Conservation (phyloP, 345 rosid genomes). For the Dovyalis caffra region DNA sequence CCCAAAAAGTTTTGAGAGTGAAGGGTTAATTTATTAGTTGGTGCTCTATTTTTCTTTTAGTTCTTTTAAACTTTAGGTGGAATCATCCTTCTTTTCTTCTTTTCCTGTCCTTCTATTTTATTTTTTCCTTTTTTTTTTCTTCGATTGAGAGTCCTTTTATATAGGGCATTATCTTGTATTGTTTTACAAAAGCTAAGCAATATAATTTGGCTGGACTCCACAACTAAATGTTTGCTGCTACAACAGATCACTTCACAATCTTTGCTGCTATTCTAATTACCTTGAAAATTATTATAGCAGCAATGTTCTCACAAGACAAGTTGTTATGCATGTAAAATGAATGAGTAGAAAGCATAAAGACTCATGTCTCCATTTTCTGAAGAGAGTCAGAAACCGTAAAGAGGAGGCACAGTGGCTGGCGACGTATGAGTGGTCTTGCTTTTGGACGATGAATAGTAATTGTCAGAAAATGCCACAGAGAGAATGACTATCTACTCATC, state of each 20-base stretch:
- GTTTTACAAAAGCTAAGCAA: neutral
- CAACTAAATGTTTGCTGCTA: neutral
- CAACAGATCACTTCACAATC: neutral
- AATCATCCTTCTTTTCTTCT: neutral
- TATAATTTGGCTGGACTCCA: no score
- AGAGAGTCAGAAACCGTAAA: conserved; percentile 1
- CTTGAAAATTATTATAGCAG: neutral
- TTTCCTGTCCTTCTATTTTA: neutral
- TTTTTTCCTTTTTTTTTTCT: no score
- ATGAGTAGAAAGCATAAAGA: neutral
- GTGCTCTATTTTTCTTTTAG: neutral
- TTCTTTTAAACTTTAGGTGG: neutral
- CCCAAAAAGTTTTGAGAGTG: neutral
- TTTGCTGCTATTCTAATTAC: neutral
- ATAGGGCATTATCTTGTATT: neutral
- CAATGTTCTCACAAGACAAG: neutral
- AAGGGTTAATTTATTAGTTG: neutral
- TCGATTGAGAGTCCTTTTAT: neutral
- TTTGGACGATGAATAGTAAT: neutral
- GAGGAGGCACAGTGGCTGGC: neutral
- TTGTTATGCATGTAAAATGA: neutral
- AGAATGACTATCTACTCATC: conserved; percentile 45
- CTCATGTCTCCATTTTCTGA: neutral
- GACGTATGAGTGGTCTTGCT: conserved; percentile 12
- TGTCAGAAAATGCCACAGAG: neutral